phyloP scores from a whole-genome alignment of 345 rosid genomes.

The Raphanus sativus region DNA sequence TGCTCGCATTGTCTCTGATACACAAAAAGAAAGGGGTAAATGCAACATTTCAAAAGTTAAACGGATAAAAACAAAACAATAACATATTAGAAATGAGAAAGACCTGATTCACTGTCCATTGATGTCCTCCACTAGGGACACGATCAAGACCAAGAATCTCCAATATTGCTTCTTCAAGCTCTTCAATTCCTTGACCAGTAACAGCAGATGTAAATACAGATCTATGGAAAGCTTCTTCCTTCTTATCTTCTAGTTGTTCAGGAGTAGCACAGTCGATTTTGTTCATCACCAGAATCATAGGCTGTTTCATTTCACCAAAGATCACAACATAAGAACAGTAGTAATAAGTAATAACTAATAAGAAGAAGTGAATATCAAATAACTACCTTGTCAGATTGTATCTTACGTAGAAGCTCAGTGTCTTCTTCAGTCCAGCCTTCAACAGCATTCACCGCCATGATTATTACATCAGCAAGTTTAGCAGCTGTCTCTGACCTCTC shows the following conservation, averaged over 20 bases:
- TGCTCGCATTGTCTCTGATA: conserved; percentile 83
- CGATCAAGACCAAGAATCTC: conserved; percentile 71
- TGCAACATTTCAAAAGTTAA: conserved; percentile 22
- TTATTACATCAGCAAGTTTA: conserved; percentile 81
- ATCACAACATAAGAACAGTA: not conserved
- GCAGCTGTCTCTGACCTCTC: conserved; percentile 93
- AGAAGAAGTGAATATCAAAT: not conserved
- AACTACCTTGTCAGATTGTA: conserved; percentile 65
- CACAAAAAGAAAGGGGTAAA: not conserved
- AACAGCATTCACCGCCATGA: conserved; percentile 78
- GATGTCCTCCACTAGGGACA: conserved; percentile 65
- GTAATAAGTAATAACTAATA: not conserved
- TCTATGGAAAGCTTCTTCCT: conserved; percentile 40
- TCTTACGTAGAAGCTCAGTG: conserved; percentile 55
- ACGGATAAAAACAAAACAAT: not conserved
- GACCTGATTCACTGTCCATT: conserved; percentile 89
- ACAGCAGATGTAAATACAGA: conserved; percentile 65
- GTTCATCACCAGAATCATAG: conserved; percentile 74
- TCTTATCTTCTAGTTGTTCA: conserved; percentile 41
- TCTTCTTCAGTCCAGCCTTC: conserved; percentile 96
- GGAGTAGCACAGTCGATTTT: conserved; percentile 66
- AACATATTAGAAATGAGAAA: not conserved
- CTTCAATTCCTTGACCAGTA: conserved; percentile 76
- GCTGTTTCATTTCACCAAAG: conserved; percentile 29
- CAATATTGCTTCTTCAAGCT: conserved; percentile 60